phyloP scores from a whole-genome alignment of 2,329 filamentous ascomycete genomes.

The Delphinella strobiligena region DNA sequence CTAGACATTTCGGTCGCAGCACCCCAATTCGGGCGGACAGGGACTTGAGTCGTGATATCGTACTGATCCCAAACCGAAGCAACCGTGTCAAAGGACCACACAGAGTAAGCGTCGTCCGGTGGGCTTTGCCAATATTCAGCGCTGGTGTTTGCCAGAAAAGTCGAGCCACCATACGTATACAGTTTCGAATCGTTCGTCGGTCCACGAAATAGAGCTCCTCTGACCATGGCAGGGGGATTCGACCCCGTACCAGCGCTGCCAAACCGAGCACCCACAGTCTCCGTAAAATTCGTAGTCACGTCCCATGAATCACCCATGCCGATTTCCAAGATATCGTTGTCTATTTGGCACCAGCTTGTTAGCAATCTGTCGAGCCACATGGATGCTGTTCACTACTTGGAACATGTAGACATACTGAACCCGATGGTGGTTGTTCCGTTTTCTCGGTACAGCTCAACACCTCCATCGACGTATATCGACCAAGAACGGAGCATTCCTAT shows the following conservation, averaged over 20 bases:
- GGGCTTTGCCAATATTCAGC: slow-evolving; percentile 19
- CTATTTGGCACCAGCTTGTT: not conserved
- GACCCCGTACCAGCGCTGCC: slow-evolving; percentile 12
- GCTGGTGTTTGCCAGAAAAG: slow-evolving; percentile 17
- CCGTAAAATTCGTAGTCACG: slow-evolving; percentile 18
- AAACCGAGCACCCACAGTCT: slow-evolving; percentile 13
- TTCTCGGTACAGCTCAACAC: not conserved
- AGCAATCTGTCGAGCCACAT: not conserved
- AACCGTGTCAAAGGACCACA: slow-evolving; percentile 21
- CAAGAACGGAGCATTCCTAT: not conserved
- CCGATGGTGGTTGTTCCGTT: not conserved
- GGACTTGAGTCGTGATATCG: slow-evolving; percentile 15
- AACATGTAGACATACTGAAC: not conserved
- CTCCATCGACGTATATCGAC: not conserved
- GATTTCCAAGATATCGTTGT: slow-evolving; percentile 10
- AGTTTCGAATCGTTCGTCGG: slow-evolving; percentile 14
- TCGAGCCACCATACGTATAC: slow-evolving; percentile 23
- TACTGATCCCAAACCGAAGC: slow-evolving; percentile 17
- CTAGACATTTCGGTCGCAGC: slow-evolving; percentile 25
- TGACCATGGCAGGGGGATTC: slow-evolving; percentile 13
- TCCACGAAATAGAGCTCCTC: slow-evolving; percentile 20
- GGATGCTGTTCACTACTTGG: not conserved
- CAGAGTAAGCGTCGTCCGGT: slow-evolving; percentile 15
- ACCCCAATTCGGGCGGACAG: slow-evolving; percentile 23
- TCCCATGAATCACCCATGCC: slow-evolving; percentile 21